Conservation (phyloP, 148 eudicot genomes). For the Vaccinium corymbosum region DNA sequence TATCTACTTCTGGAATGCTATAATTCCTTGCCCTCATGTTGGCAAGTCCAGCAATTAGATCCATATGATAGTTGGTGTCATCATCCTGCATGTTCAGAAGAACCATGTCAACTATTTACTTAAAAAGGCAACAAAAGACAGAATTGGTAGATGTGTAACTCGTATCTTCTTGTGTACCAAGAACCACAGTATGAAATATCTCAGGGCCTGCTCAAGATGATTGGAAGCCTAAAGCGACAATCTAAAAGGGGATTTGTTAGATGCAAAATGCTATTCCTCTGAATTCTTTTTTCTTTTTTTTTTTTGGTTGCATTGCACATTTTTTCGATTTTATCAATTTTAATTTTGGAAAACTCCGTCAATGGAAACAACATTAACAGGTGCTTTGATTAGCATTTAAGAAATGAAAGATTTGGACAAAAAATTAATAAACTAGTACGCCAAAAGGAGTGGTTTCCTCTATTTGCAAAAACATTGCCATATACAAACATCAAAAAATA, state of each 20-base stretch:
- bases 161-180: background rate
- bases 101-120: background rate
- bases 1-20: constrained; percentile 86
- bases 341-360: background rate
- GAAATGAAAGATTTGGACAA: too few species aligned
- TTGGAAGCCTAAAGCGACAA: background rate
- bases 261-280: background rate
- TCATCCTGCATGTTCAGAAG: constrained; percentile 55
- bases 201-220: background rate
- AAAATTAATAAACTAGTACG: background rate
- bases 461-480: background rate
- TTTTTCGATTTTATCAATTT: background rate
- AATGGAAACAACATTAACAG: too few species aligned
- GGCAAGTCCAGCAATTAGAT: constrained; percentile 73
- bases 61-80: constrained; percentile 91
- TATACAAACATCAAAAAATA: too few species aligned
- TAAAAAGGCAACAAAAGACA: background rate
- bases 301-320: background rate
- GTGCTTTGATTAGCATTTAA: too few species aligned
- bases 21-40: constrained; percentile 95
- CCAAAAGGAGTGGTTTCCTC: background rate
- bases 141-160: background rate
- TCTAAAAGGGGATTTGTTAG: background rate
- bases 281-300: background rate
- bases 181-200: background rate